Percentiles rank a stretch among this genome's conserved stretches.
phyloP scores from a whole-genome alignment of 495 filamentous ascomycete species.

The Neurospora pannonica region DNA sequence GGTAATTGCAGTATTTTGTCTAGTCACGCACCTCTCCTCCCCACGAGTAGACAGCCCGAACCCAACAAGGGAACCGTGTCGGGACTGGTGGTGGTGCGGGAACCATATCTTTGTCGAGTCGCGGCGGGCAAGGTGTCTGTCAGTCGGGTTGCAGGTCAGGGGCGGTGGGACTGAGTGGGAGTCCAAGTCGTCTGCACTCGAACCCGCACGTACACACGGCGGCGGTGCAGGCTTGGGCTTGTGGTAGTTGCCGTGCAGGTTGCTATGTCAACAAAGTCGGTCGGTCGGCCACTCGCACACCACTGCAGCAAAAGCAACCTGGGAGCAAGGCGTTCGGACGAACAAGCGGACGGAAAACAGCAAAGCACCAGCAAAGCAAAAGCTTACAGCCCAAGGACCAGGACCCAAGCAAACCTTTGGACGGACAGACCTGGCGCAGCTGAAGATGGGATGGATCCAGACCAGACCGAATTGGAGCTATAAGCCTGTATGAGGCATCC shows the following conservation, averaged over 20 bases:
- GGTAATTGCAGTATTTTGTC: background rate
- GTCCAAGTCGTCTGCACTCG: background rate
- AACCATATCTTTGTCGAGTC: conserved; percentile 23
- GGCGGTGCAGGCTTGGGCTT: background rate
- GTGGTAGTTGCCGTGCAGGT: background rate
- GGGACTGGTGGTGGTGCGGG: conserved; percentile 59
- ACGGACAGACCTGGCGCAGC: background rate
- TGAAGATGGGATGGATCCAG: background rate
- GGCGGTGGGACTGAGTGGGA: background rate
- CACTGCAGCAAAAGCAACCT: background rate
- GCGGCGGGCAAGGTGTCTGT: background rate
- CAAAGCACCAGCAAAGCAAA: background rate
- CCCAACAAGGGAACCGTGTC: conserved; percentile 89
- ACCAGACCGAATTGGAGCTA: background rate
- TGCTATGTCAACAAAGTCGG: background rate
- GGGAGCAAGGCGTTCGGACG: background rate
- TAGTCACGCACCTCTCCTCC: conserved; percentile 66
- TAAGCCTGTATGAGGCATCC: background rate
- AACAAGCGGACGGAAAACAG: background rate
- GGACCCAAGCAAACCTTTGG: background rate
- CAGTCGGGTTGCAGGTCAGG: background rate
- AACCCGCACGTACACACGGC: background rate
- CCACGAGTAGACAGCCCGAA: conserved; percentile 90
- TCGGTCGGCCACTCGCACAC: background rate
- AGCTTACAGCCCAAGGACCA: background rate